Conservation (phyloP, 345 rosid genomes). For the Linum usitatissimum region DNA sequence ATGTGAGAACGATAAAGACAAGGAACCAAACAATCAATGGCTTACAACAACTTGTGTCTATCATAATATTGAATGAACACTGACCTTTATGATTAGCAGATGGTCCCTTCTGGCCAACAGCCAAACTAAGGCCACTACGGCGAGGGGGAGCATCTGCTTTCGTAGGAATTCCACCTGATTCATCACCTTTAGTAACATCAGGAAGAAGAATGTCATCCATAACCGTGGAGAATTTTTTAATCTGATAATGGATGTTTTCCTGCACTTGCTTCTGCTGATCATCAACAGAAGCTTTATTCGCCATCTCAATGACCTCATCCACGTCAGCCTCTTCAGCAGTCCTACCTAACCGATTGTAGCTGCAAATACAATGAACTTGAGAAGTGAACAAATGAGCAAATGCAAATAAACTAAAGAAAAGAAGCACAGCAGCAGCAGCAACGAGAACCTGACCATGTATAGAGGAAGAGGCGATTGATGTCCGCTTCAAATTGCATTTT, state of each 20-base stretch:
- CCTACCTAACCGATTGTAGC: slow-evolving; percentile 67
- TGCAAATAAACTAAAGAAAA: background rate
- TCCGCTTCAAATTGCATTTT: slow-evolving; percentile 74
- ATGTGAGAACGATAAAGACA: slow-evolving; percentile 18
- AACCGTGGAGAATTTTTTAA: slow-evolving; percentile 35
- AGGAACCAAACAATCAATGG: background rate
- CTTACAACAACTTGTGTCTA: background rate
- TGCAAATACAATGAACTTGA: slow-evolving; percentile 13
- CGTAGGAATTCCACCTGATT: slow-evolving; percentile 17
- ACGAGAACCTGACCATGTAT: slow-evolving; percentile 42
- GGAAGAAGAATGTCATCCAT: slow-evolving; percentile 65
- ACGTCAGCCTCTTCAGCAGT: slow-evolving; percentile 71
- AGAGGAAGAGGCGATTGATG: slow-evolving; percentile 62
- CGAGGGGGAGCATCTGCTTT: slow-evolving; percentile 28
- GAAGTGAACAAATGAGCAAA: background rate
- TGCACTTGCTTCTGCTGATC: slow-evolving; percentile 83
- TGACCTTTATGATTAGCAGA: slow-evolving; percentile 34
- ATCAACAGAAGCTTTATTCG: slow-evolving; percentile 47
- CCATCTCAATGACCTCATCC: slow-evolving; percentile 80
- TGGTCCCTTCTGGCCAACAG: slow-evolving; percentile 40
- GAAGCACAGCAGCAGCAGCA: background rate
- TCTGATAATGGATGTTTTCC: slow-evolving; percentile 62
- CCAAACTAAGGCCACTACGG: slow-evolving; percentile 72
- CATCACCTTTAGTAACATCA: slow-evolving; percentile 14
- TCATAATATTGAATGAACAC: slow-evolving; percentile 11